Percentiles rank a stretch among this genome's conserved stretches.
Conservation (phyloP, 202 grass and related monocot genomes). For the Hordeum pubiflorum region DNA sequence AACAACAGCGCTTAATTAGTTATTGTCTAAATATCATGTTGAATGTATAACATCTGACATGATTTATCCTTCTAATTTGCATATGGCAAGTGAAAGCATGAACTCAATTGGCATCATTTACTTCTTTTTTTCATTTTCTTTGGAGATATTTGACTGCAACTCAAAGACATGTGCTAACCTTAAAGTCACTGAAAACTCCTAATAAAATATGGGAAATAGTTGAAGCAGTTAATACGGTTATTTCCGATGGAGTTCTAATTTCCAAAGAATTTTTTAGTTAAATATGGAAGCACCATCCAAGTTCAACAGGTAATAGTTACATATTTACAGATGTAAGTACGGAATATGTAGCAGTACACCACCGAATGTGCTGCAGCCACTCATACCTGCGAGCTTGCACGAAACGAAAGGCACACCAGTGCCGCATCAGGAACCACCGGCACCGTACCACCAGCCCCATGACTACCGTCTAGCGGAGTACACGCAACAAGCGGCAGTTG, state of each 20-base stretch:
- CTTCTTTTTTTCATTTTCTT: neutral
- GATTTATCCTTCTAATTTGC: neutral
- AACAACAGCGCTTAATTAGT: neutral
- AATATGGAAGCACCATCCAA: neutral
- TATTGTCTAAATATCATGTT: neutral
- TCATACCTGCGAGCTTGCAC: constrained; percentile 78
- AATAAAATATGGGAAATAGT: neutral
- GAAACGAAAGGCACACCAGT: constrained; percentile 82
- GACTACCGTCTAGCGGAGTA: neutral
- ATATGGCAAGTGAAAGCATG: neutral
- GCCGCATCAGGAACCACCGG: constrained; percentile 37
- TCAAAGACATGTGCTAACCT: neutral
- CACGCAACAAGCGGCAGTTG: constrained; percentile 39
- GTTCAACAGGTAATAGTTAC: neutral
- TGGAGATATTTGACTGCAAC: neutral
- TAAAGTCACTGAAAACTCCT: neutral
- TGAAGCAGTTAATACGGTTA: neutral
- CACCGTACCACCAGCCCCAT: neutral
- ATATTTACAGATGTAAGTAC: neutral
- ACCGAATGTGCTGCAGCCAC: neutral
- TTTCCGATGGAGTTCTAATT: neutral
- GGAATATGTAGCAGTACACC: neutral
- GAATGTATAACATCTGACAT: neutral
- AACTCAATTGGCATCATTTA: neutral
- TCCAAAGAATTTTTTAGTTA: neutral